These are phyloP conservation scores for Coniferiporia weirii DNA, from an alignment of 1,284 basidiomycete species.

Conservation along the genomic window DNA sequence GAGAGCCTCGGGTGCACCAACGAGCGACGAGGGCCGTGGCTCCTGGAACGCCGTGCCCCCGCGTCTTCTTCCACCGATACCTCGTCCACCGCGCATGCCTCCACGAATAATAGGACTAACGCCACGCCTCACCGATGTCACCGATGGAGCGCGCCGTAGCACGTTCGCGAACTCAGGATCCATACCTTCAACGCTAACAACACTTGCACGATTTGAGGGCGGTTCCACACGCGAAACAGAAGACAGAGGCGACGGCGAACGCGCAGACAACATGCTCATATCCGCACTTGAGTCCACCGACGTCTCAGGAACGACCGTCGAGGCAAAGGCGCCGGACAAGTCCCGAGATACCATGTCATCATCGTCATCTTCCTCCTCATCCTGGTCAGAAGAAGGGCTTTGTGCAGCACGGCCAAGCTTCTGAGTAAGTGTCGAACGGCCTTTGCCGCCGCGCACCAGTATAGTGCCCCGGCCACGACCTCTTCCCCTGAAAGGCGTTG, in stretches of 20 bases:
- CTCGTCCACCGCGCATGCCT: constrained; percentile 34
- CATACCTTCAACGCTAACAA: constrained; percentile 75
- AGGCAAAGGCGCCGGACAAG: constrained; percentile 41
- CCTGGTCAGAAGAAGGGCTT: constrained; percentile 40
- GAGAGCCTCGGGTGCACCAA: constrained; percentile 63
- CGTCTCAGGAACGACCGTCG: constrained; percentile 30
- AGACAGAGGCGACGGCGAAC: neutral
- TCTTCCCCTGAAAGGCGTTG: constrained; percentile 36
- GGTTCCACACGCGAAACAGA: constrained; percentile 27
- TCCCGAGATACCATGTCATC: constrained; percentile 44
- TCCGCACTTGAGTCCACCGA: constrained; percentile 34
- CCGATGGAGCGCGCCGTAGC: constrained; percentile 54
- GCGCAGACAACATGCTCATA: neutral
- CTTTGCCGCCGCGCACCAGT: constrained; percentile 36
- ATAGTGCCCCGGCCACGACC: constrained; percentile 35
- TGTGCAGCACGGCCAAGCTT: constrained; percentile 52
- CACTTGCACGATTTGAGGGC: constrained; percentile 42
- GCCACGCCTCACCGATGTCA: constrained; percentile 38
- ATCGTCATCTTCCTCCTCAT: constrained; percentile 37
- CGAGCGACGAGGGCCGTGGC: constrained; percentile 59
- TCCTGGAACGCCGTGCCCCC: constrained; percentile 63
- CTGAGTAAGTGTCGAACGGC: constrained; percentile 54
- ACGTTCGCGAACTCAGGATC: constrained; percentile 78
- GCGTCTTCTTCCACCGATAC: constrained; percentile 27
- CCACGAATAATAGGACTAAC: constrained; percentile 27